Evolutionary conservation across 2,329 filamentous ascomycete genomes (phyloP), one percentile per base, ranked within the genome.

Genomic region (Apiospora malaysiana): DNA sequence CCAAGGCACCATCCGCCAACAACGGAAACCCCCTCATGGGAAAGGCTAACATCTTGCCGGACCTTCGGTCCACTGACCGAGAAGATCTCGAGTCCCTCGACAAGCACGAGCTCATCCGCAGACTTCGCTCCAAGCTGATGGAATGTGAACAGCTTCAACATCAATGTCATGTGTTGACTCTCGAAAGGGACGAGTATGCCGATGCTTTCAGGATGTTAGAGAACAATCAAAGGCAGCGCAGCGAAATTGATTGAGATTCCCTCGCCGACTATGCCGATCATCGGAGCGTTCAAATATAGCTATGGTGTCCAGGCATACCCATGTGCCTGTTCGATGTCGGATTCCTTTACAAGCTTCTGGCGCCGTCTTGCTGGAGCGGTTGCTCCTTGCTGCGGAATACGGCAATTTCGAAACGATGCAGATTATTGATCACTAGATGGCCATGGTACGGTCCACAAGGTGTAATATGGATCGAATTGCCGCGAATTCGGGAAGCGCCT

Each of bases 61-160:
- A 67, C 43, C 65, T 67, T 27, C 65, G 65, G 14, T 67, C 40
- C 40, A 43, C 65, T 6, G 40, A 67, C n/a, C 65, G 43, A 25
- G 43, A 46, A 27, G 65, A 67, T 25, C 65, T 67, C 12, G 65
- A 67, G 25, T 67, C 65, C 4, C 43, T 67, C n/a, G 65, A 67
- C 14, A 67, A 67, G 42, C 40, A 67, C 21, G 65, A 67, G 42
- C 43, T 67, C 14, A 67, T 67, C 40, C 43, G 40, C n/a, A 67
- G 40, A 43, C 43, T 67, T 43, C 65, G 65, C 40, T 67, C 65
- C 4, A 67, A 67, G 25, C 40, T 67, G 7, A 45, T 67, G 40
- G 65, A 67, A 46, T 67, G 40, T 27, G 65, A 67, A n/a, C 65
- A 67, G 65, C 65, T 67, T 46, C 65, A 67, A 46, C 65, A 67